phyloP scores from a whole-genome alignment of 2,329 filamentous ascomycete species.

The Ascochyta lentis region DNA sequence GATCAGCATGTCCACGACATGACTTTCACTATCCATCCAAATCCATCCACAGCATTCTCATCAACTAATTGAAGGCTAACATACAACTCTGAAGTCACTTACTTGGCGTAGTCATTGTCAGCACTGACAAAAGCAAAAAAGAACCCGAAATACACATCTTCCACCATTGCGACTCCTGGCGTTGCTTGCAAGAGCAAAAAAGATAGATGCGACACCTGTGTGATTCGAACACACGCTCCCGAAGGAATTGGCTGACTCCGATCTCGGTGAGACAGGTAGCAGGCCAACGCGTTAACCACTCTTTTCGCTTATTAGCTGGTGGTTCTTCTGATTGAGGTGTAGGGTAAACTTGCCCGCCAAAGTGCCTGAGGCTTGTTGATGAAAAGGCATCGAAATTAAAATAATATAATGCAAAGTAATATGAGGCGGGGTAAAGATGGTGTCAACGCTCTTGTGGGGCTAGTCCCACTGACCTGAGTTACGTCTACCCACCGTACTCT shows the following conservation, averaged over 20 bases:
- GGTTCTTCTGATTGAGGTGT: not conserved
- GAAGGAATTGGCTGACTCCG: slow-evolving; percentile 34
- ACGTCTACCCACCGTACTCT: too few species aligned
- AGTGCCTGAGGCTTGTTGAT: not conserved
- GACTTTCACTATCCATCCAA: not conserved
- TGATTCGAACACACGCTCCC: slow-evolving; percentile 40
- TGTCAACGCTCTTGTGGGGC: too few species aligned
- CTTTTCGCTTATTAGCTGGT: not conserved
- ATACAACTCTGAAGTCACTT: too few species aligned
- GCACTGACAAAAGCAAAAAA: too few species aligned
- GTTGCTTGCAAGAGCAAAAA: not conserved
- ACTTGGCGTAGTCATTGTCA: too few species aligned
- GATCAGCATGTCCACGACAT: not conserved
- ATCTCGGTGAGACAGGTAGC: slow-evolving; percentile 15
- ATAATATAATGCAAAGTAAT: not conserved
- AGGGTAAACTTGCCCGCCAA: not conserved
- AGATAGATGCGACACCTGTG: slow-evolving; percentile 30
- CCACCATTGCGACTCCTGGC: too few species aligned
- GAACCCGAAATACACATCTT: too few species aligned
- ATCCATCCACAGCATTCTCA: not conserved
- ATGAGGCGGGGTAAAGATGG: too few species aligned
- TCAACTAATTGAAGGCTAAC: not conserved
- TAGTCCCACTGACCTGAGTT: too few species aligned
- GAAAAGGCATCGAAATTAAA: not conserved
- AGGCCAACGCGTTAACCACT: slow-evolving; percentile 39